phyloP scores from a whole-genome alignment of 805 yeast species.

The Saturnispora saitoi region DNA sequence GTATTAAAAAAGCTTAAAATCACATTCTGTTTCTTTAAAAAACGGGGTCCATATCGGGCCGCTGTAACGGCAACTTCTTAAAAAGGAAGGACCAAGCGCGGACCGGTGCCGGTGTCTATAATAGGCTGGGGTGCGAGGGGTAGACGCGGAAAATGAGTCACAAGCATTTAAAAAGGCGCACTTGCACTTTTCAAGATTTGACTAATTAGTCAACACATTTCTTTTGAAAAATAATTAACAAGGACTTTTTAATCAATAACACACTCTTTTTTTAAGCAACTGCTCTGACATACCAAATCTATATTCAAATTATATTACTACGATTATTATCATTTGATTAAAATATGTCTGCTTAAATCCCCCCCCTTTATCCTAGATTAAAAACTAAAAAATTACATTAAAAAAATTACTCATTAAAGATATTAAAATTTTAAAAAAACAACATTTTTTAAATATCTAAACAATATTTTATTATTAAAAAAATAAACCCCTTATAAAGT shows the following conservation, averaged over 20 bases:
- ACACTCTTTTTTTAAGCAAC: slow-evolving; percentile 3
- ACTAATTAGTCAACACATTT: background rate
- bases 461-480: background rate
- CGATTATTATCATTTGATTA: background rate
- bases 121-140: slow-evolving; percentile 8
- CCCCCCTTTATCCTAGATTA: slow-evolving; percentile 3
- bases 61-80: background rate
- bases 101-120: slow-evolving; percentile 2
- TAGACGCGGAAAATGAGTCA: slow-evolving; percentile 5
- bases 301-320: background rate
- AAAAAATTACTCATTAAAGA: background rate
- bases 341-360: slow-evolving; percentile 10
- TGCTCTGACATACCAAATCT: slow-evolving; percentile 3
- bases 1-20: no score
- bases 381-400: slow-evolving; percentile 3
- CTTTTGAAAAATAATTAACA: background rate
- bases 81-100: background rate
- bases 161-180: background rate
- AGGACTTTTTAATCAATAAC: background rate
- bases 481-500: background rate
- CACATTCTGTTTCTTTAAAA: no score
- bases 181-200: background rate
- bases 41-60: background rate
- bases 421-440: slow-evolving; percentile 7
- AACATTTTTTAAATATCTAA: background rate